Evolutionary conservation across 164 flowering plant genomes (phyloP).

Genomic region (Berberis thunbergii): DNA sequence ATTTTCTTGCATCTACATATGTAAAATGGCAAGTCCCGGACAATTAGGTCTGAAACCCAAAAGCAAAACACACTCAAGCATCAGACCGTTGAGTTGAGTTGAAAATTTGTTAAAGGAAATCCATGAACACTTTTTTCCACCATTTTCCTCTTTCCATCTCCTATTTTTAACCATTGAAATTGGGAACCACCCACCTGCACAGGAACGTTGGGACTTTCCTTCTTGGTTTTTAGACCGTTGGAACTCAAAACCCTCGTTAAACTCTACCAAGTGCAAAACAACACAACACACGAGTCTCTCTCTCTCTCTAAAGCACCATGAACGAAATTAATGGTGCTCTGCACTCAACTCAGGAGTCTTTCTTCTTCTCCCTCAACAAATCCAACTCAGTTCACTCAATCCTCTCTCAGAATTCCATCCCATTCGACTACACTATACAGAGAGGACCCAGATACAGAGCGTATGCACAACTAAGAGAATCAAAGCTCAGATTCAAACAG

Average conservation of each 20-base stretch:
- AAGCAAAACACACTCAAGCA: no score
- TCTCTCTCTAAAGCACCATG: constrained; percentile 13
- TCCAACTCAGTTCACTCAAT: constrained; percentile 24
- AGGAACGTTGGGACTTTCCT: no score
- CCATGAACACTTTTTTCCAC: no score
- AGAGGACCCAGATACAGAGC: constrained; percentile 54
- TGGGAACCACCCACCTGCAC: no score
- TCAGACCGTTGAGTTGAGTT: no score
- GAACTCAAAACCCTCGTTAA: not conserved
- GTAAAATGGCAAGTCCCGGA: no score
- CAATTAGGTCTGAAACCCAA: no score
- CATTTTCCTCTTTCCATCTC: no score
- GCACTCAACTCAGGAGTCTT: constrained; percentile 18
- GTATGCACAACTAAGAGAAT: constrained; percentile 55
- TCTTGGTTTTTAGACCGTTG: no score
- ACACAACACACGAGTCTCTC: not conserved
- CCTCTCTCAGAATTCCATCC: constrained; percentile 28
- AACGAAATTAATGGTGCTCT: constrained; percentile 20
- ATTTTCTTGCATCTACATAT: no score
- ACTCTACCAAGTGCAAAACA: not conserved
- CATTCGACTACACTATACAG: constrained; percentile 2
- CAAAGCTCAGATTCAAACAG: constrained; percentile 25
- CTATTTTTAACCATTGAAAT: no score
- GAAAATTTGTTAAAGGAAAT: no score
- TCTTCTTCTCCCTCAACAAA: constrained; percentile 27